These are phyloP conservation scores for Tolypocladium inflatum DNA, from an alignment of 2,329 filamentous ascomycete species.

Conservation along the genomic window DNA sequence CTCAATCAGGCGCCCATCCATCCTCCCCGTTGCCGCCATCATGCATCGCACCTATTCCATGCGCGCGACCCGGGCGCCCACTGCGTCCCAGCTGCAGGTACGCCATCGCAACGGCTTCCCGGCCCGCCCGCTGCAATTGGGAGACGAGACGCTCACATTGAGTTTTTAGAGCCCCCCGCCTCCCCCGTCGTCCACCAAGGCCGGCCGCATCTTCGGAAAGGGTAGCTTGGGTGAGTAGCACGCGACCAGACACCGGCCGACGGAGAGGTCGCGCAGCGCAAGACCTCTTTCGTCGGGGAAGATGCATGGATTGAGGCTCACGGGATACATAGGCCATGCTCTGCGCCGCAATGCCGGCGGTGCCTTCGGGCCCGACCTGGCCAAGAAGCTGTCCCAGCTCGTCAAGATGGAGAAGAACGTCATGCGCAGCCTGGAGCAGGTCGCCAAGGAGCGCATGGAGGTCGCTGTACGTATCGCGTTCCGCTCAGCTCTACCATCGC, in stretches of 20 bases:
- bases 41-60: conserved; percentile 99
- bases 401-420: conserved; percentile 99
- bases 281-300: not conserved
- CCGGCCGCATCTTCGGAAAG: conserved; percentile 79
- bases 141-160: not conserved
- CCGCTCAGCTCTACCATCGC: not conserved
- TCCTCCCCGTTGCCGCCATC: conserved; percentile 12
- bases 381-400: conserved; percentile 94
- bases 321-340: conserved; percentile 42
- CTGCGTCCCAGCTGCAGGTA: conserved; percentile 67
- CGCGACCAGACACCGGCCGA: not conserved
- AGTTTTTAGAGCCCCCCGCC: conserved; percentile 80
- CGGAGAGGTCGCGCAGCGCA: not conserved
- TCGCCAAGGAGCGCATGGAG: conserved; percentile 95
- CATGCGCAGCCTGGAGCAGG: conserved; percentile 95
- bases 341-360: conserved; percentile 67
- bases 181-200: conserved; percentile 84
- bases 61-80: conserved; percentile 94
- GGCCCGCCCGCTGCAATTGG: not conserved
- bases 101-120: conserved; percentile 7
- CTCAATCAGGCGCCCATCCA: not conserved
- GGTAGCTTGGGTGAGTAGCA: conserved; percentile 69
- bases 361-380: conserved; percentile 74
- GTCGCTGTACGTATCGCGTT: conserved; percentile 64
- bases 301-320: not conserved